These are phyloP conservation scores for Hygrocybe coccinea DNA, from an alignment of 768 basidiomycete species.

Conservation along the genomic window DNA sequence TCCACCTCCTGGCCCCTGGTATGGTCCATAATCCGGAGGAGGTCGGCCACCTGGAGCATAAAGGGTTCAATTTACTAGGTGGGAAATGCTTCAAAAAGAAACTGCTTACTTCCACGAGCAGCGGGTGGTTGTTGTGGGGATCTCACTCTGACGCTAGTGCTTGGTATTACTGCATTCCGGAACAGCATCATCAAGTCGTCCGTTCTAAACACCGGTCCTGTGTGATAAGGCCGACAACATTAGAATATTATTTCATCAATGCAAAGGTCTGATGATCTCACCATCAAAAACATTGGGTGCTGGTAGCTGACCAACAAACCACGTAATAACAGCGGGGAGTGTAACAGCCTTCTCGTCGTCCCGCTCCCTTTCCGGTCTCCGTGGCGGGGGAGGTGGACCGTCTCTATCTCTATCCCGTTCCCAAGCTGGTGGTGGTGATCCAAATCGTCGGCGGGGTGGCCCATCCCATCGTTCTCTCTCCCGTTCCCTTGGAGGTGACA, in stretches of 20 bases:
- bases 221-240: slow-evolving; percentile 4
- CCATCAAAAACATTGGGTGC: slow-evolving; percentile 75
- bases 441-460: slow-evolving; percentile 42
- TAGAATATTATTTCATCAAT: not conserved
- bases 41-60: slow-evolving; percentile 54
- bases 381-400: slow-evolving; percentile 28
- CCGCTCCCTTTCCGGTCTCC: slow-evolving; percentile 31
- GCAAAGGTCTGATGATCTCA: slow-evolving; percentile 36
- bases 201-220: slow-evolving; percentile 85
- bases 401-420: slow-evolving; percentile 39
- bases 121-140: slow-evolving; percentile 57
- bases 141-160: slow-evolving; percentile 43
- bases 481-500: slow-evolving; percentile 25
- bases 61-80: slow-evolving; percentile 1
- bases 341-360: slow-evolving; percentile 44
- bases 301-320: slow-evolving; percentile 82
- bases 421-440: slow-evolving; percentile 41
- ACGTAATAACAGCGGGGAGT: slow-evolving; percentile 62
- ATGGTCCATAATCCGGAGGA: slow-evolving; percentile 83
- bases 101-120: slow-evolving; percentile 47
- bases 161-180: slow-evolving; percentile 75
- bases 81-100: slow-evolving; percentile 6
- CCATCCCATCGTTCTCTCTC: slow-evolving; percentile 37
- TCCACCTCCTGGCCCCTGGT: slow-evolving; percentile 60
- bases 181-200: slow-evolving; percentile 88